Conservation (phyloP, 2,329 filamentous ascomycete species). For the Harringtonia lauricola region DNA sequence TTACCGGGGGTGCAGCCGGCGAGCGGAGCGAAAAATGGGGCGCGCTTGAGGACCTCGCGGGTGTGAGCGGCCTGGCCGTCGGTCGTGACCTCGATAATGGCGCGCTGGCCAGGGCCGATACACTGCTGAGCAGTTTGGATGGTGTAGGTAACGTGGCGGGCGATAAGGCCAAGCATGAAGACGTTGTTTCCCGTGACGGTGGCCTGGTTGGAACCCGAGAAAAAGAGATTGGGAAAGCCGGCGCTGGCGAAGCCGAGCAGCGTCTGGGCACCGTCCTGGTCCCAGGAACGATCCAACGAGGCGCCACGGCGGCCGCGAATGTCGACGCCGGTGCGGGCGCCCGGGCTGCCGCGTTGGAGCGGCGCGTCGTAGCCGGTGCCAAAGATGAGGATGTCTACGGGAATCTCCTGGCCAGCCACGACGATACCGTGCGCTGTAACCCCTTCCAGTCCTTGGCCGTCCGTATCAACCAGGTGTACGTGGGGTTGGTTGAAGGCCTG, state of each 20-base stretch:
- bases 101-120: background rate
- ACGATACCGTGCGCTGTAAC: constrained; percentile 36
- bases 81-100: background rate
- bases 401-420: constrained; percentile 30
- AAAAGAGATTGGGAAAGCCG: constrained; percentile 2
- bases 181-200: background rate
- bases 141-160: background rate
- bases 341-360: background rate
- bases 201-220: background rate
- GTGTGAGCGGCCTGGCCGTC: background rate
- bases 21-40: background rate
- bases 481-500: constrained; percentile 45
- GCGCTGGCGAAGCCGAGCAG: background rate
- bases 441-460: constrained; percentile 36
- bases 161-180: background rate
- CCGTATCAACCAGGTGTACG: constrained; percentile 49
- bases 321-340: background rate
- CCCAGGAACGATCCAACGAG: background rate
- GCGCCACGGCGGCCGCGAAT: background rate
- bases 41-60: background rate
- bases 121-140: background rate
- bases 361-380: background rate
- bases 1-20: background rate
- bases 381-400: constrained; percentile 18
- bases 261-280: background rate